These are phyloP conservation scores for Fusarium hostae DNA, from an alignment of 2,329 filamentous ascomycete species.

Conservation along the genomic window DNA sequence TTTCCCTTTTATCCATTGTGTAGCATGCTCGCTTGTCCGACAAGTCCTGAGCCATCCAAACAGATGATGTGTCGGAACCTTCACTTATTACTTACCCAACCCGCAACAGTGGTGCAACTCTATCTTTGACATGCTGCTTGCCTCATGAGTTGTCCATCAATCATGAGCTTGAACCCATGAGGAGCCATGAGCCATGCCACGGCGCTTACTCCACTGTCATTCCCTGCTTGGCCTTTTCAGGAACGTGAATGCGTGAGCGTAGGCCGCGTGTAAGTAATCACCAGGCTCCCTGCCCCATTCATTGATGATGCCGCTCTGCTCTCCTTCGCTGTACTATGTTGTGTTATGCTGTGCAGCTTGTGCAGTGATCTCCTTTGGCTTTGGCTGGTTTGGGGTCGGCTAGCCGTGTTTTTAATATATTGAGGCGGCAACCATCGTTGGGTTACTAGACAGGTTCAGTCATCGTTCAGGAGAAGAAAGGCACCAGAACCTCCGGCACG, in stretches of 20 bases:
- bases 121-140: constrained; percentile 15
- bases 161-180: constrained; percentile 31
- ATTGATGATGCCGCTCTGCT: constrained; percentile 12
- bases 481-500: constrained; percentile 10
- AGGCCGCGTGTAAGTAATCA: constrained; percentile 34
- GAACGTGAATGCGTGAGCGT: constrained; percentile 38
- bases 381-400: constrained; percentile 21
- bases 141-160: constrained; percentile 27
- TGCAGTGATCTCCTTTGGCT: constrained; percentile 25
- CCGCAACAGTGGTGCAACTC: constrained; percentile 31
- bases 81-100: constrained; percentile 20
- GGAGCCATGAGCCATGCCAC: constrained; percentile 31
- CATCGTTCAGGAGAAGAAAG: constrained; percentile 10
- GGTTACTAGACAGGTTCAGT: constrained; percentile 22
- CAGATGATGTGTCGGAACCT: constrained; percentile 23
- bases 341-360: constrained; percentile 12
- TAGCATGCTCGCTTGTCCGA: constrained; percentile 27
- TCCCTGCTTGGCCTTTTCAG: constrained; percentile 43
- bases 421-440: constrained; percentile 32
- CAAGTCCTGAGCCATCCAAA: constrained; percentile 6
- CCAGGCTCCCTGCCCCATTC: constrained; percentile 19
- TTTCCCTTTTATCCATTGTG: constrained; percentile 4
- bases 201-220: constrained; percentile 37
- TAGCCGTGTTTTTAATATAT: constrained; percentile 32
- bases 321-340: constrained; percentile 3